Conservation (phyloP, 2,329 filamentous ascomycete genomes). For the Apiospora aurea region DNA sequence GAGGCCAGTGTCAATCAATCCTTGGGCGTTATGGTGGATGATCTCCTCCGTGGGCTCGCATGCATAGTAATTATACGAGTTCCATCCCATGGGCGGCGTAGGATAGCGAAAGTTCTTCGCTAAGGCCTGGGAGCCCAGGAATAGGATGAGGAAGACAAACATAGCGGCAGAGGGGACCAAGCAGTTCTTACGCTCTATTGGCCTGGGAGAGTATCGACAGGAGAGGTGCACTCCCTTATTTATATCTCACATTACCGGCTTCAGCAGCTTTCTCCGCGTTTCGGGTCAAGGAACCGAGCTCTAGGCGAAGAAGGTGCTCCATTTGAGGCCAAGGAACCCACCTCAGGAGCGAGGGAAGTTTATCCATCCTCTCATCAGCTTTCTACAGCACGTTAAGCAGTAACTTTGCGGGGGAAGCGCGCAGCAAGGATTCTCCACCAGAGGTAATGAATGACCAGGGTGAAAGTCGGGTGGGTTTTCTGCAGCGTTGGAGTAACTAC, state of each 20-base stretch:
- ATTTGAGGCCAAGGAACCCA: conserved; percentile 4
- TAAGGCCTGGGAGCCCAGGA: background rate
- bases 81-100: conserved; percentile 61
- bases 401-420: background rate
- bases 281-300: background rate
- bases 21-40: conserved; percentile 59
- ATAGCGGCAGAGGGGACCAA: background rate
- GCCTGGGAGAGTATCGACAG: background rate
- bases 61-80: conserved; percentile 64
- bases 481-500: background rate
- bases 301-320: background rate
- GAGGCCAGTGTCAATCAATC: conserved; percentile 59
- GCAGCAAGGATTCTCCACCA: conserved; percentile 4
- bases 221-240: background rate
- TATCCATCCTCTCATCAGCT: conserved; percentile 13
- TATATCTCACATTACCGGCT: background rate
- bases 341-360: background rate
- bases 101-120: conserved; percentile 34
- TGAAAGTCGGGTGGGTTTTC: background rate
- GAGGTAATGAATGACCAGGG: background rate
- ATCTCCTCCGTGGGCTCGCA: conserved; percentile 57
- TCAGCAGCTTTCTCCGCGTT: background rate
- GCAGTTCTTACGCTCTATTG: no score
- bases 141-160: background rate
- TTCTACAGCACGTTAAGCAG: background rate